phyloP scores from a whole-genome alignment of 2,329 filamentous ascomycete species.

The Beauveria varroae region DNA sequence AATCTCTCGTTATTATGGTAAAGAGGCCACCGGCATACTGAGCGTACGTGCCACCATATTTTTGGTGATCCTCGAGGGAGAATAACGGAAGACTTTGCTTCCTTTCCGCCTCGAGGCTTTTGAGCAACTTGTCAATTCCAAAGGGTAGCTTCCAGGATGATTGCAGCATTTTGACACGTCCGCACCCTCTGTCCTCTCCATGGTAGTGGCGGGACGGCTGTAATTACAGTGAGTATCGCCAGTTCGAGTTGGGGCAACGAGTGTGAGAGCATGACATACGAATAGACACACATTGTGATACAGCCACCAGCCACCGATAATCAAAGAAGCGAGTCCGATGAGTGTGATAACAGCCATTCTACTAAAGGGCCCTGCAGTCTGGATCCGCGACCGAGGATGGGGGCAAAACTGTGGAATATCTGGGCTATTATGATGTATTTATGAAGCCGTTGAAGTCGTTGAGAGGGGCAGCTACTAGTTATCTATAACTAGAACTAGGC shows the following conservation, averaged over 20 bases:
- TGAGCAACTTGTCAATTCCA: conserved; percentile 6
- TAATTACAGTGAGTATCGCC: neutral
- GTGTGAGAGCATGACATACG: neutral
- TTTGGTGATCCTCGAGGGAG: conserved; percentile 3
- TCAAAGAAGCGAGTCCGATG: neutral
- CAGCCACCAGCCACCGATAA: neutral
- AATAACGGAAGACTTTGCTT: neutral
- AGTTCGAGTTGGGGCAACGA: neutral
- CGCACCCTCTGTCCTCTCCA: conserved; percentile 2
- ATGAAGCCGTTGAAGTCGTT: neutral
- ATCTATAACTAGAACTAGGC: neutral
- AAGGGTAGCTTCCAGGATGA: conserved; percentile 6
- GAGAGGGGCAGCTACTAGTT: neutral
- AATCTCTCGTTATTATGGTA: conserved; percentile 3
- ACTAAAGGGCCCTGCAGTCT: neutral
- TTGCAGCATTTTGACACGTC: conserved; percentile 4
- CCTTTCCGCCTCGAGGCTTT: neutral
- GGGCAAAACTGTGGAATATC: too few relatives aligned
- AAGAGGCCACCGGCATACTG: conserved; percentile 5
- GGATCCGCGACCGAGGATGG: neutral
- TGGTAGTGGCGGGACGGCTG: conserved; percentile 7
- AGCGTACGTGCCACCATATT: neutral
- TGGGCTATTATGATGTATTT: too few relatives aligned
- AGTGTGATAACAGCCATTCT: neutral
- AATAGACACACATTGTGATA: conserved; percentile 1